A percentile compares a stretch with the other conserved stretches of the same genome.
These are phyloP conservation scores for Trichoderma simmonsii DNA, from an alignment of 2,329 filamentous ascomycete species.

Conservation along the genomic window DNA sequence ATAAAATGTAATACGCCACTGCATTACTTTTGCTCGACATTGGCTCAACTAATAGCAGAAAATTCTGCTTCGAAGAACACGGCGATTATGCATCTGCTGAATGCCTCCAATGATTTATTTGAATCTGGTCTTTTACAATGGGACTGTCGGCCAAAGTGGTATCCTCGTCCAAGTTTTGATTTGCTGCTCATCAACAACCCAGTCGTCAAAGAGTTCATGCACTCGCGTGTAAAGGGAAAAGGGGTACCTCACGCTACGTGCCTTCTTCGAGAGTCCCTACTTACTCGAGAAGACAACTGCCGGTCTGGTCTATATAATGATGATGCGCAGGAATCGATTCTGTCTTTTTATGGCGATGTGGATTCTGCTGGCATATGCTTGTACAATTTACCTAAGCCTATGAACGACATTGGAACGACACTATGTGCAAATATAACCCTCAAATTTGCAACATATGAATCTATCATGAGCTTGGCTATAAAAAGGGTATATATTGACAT, in stretches of 20 bases:
- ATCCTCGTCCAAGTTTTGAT: neutral
- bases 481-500: too few species aligned
- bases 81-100: neutral
- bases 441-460: too few species aligned
- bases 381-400: too few species aligned
- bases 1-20: too few species aligned
- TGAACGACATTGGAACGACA: too few species aligned
- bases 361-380: neutral
- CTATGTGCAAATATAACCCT: too few species aligned
- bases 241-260: neutral
- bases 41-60: neutral
- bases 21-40: neutral
- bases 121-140: neutral
- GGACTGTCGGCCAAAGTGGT: neutral
- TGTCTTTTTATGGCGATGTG: neutral
- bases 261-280: neutral
- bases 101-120: neutral
- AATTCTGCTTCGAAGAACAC: too few species aligned
- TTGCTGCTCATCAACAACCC: neutral
- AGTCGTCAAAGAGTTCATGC: neutral
- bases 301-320: too few species aligned
- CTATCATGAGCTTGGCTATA: too few species aligned
- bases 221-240: neutral
- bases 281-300: too few species aligned
- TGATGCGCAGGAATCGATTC: neutral